Evolutionary conservation across 352 stramenopile species (phyloP).

Genomic region (Globisporangium viniferum): DNA sequence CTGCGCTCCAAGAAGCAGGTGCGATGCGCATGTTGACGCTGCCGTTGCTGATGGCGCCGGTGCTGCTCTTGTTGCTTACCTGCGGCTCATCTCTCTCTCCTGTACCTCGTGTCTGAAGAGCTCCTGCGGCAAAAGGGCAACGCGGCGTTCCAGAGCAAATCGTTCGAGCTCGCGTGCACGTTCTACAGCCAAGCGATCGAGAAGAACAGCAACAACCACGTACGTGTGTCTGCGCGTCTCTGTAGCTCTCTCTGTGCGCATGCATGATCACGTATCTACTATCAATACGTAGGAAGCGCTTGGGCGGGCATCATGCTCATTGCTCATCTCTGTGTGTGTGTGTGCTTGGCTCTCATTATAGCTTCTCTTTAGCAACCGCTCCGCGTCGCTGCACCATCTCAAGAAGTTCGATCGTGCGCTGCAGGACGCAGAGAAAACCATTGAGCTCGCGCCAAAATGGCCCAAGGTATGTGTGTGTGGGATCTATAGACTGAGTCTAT

Average conservation of each 20-base stretch:
- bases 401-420: constrained; percentile 69
- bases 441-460: constrained; percentile 85
- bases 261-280: background rate
- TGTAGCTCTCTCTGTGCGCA: background rate
- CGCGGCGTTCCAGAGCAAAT: constrained; percentile 51
- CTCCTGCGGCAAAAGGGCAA: constrained; percentile 62
- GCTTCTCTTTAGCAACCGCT: constrained; percentile 87
- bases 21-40: no score
- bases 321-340: background rate
- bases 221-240: constrained; percentile 15
- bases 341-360: constrained; percentile 13
- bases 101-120: constrained; percentile 18
- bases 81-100: background rate
- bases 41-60: no score
- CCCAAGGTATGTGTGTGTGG: constrained; percentile 57
- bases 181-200: constrained; percentile 65
- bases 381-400: constrained; percentile 77
- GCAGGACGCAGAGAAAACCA: constrained; percentile 75
- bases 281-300: background rate
- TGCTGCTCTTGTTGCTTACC: background rate
- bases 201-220: constrained; percentile 44
- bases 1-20: background rate
- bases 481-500: no score
- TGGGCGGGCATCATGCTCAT: background rate
- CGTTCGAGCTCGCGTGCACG: constrained; percentile 40